Base-by-base conservation (phyloP, 371 early-diverging fungal genomes). In the Umbelopsis sp. region DNA sequence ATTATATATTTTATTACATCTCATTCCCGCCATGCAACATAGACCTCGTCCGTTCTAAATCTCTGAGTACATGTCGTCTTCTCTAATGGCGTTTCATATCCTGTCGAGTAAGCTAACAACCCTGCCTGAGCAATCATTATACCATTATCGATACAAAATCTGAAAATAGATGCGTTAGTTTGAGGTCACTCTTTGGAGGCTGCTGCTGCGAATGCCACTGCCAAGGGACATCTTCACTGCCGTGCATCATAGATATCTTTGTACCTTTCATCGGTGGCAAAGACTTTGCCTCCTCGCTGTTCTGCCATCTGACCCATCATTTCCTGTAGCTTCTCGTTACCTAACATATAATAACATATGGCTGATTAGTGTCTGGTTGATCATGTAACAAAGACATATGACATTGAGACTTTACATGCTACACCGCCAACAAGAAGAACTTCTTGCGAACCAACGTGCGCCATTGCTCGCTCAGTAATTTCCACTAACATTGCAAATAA, bases 111-210 rank as follows among this genome's bases (percentile, higher is more conserved):
- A 2, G 94, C 92, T 50, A 94, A 74, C 11, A 93, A 81, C 4
- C 99, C 99, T 1, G 99, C 98, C 72, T 98, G 97, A 3, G 99
- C 99, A 79, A 99, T 99, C 99, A 99, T 99, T 51, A 97, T 90
- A 9, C 99, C 99, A 75, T 99, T 99, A 76, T 99, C 99, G 65
- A 99, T 99, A 74, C 99, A 99, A 78, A 95, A 99, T 70, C 92
- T 83, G 44, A 11, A 35, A 18, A 14, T 25, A 78, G 41, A 25
- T n/a, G 12, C 4, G 44, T 57, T n/a, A 53, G 53, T n/a, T 20
- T 22, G 14, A 25, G 9, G n/a, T 3, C 22, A 44, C 32, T 14
- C 48, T 12, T 44, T 11, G n/a, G 16, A 41, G 2, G 12, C 12
- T 3, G 7, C 12, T 41, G 41, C 41, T 41, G 41, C 41, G 1